Evolutionary conservation across 768 basidiomycete species (phyloP).

Genomic region (Cystobasidium ongulense): DNA sequence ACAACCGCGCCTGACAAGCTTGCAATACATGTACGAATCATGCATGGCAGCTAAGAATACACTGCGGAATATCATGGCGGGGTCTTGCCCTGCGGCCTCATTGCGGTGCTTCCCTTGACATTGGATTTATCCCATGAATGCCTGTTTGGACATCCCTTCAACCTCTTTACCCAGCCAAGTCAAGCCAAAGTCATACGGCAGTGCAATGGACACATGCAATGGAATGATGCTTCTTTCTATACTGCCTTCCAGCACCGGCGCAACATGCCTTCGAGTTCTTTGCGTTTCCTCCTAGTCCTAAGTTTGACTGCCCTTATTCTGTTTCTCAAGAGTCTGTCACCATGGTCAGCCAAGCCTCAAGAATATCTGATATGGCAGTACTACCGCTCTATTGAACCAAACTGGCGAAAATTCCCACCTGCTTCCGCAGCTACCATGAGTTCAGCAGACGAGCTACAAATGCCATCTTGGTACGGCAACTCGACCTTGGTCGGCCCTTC

Average conservation of each 20-base stretch:
- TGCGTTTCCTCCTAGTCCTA: background rate
- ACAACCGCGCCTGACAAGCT: too few relatives aligned
- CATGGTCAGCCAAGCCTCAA: background rate
- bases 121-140: too few relatives aligned
- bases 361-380: background rate
- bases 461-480: constrained; percentile 17
- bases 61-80: too few relatives aligned
- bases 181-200: too few relatives aligned
- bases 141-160: too few relatives aligned
- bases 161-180: too few relatives aligned
- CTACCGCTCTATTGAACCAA: background rate
- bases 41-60: too few relatives aligned
- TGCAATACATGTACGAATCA: too few relatives aligned
- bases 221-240: too few relatives aligned
- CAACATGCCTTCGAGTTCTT: too few relatives aligned
- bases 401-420: constrained; percentile 10
- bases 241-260: too few relatives aligned
- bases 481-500: background rate
- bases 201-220: too few relatives aligned
- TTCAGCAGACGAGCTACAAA: background rate
- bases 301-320: background rate
- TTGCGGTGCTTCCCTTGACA: background rate
- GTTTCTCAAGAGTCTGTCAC: background rate
- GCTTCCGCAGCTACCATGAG: background rate
- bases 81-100: background rate